These are phyloP conservation scores for Globisporangium orthogonon DNA, from an alignment of 352 stramenopile genomes.

Conservation along the genomic window DNA sequence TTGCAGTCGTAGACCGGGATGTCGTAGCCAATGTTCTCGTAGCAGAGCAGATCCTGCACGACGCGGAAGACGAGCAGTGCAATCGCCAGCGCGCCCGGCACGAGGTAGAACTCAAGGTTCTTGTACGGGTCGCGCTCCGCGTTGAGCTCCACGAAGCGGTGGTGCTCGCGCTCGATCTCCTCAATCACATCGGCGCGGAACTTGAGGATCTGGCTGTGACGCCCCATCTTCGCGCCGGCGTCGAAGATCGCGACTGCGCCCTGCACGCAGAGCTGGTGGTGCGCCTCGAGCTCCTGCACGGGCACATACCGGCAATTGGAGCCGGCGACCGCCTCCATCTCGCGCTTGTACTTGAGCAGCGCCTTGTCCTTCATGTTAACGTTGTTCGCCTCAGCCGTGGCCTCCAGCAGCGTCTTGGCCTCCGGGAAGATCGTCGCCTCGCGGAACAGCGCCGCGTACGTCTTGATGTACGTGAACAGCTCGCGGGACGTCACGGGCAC, in stretches of 20 bases:
- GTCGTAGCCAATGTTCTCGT: constrained; percentile 80
- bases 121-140: constrained; percentile 93
- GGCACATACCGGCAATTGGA: constrained; percentile 85
- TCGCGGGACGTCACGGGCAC: constrained; percentile 91
- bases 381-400: constrained; percentile 97
- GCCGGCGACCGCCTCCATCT: constrained; percentile 91
- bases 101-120: constrained; percentile 91
- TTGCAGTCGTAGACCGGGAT: constrained; percentile 88
- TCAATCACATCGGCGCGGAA: constrained; percentile 77
- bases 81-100: constrained; percentile 88
- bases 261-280: constrained; percentile 83
- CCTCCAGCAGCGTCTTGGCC: constrained; percentile 95
- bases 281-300: constrained; percentile 83
- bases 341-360: constrained; percentile 88
- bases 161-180: constrained; percentile 88
- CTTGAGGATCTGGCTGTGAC: constrained; percentile 85
- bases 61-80: constrained; percentile 88
- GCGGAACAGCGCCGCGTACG: constrained; percentile 95
- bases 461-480: constrained; percentile 95
- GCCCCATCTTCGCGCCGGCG: constrained; percentile 94
- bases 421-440: constrained; percentile 95
- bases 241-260: constrained; percentile 90
- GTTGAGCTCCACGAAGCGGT: constrained; percentile 93
- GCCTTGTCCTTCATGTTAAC: constrained; percentile 89
- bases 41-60: constrained; percentile 76